Percentiles rank a stretch among this genome's conserved stretches.
These are phyloP conservation scores for Martensiomyces pterosporus DNA, from an alignment of 192 early-diverging fungal genomes.

Conservation along the genomic window DNA sequence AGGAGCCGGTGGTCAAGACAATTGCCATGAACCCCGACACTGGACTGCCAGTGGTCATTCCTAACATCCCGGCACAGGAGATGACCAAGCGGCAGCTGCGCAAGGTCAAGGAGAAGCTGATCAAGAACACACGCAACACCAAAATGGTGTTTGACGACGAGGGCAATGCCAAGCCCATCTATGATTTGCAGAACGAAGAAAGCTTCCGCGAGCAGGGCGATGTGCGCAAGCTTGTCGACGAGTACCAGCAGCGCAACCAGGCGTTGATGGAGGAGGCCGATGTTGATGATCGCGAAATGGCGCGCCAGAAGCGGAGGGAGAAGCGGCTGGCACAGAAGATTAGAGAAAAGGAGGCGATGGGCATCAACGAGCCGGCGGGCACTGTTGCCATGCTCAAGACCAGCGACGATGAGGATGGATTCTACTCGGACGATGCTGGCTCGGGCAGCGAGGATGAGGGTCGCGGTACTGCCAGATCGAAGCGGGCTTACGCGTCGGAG, in stretches of 20 bases:
- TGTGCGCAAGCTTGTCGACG: slow-evolving; percentile 57
- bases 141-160: slow-evolving; percentile 94
- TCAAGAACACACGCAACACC: slow-evolving; percentile 67
- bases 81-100: slow-evolving; percentile 48
- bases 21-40: slow-evolving; percentile 34
- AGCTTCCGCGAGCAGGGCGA: slow-evolving; percentile 75
- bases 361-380: slow-evolving; percentile 14
- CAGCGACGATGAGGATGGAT: slow-evolving; percentile 6
- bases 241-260: slow-evolving; percentile 68
- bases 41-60: slow-evolving; percentile 31
- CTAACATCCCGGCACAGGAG: slow-evolving; percentile 42
- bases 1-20: slow-evolving; percentile 48
- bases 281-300: slow-evolving; percentile 67
- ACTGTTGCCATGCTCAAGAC: slow-evolving; percentile 18
- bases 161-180: slow-evolving; percentile 69
- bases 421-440: slow-evolving; percentile 10
- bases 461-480: slow-evolving; percentile 8
- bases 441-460: slow-evolving; percentile 14
- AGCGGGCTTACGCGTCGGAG: slow-evolving; percentile 24
- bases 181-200: slow-evolving; percentile 76
- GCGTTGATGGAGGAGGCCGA: slow-evolving; percentile 72
- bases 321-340: slow-evolving; percentile 69
- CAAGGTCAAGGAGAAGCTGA: slow-evolving; percentile 61
- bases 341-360: slow-evolving; percentile 53
- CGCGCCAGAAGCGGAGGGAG: slow-evolving; percentile 61